A percentile compares a stretch with the other conserved stretches of the same genome.
These are phyloP conservation scores for Byssochlamys sp. DNA, from an alignment of 2,329 filamentous ascomycete genomes.

Conservation along the genomic window DNA sequence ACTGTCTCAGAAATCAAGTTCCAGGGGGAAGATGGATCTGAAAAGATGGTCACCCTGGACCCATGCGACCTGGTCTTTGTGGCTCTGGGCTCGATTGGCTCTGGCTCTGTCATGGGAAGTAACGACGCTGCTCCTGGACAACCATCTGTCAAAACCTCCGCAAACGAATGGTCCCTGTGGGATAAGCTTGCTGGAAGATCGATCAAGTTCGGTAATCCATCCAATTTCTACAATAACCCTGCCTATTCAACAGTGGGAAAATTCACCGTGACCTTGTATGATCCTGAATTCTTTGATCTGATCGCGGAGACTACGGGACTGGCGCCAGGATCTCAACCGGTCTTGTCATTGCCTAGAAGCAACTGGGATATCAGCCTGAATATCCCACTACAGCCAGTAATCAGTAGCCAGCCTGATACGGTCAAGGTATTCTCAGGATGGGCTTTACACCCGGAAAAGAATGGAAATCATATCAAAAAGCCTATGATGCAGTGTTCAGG, in stretches of 20 bases:
- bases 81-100: conserved; percentile 31
- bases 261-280: conserved; percentile 33
- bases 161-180: conserved; percentile 32
- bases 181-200: conserved; percentile 23
- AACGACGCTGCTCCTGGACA: conserved; percentile 13
- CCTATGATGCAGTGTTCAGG: conserved; percentile 33
- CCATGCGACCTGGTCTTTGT: conserved; percentile 29
- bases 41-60: conserved; percentile 16
- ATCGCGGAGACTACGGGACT: background rate
- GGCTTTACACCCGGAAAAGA: conserved; percentile 27
- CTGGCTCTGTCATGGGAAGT: conserved; percentile 23
- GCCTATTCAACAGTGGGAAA: conserved; percentile 31
- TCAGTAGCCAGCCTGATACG: conserved; percentile 25
- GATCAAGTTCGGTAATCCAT: conserved; percentile 29
- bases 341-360: conserved; percentile 29
- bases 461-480: conserved; percentile 21
- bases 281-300: conserved; percentile 20
- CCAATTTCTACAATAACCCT: conserved; percentile 32
- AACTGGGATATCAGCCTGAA: conserved; percentile 34
- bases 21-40: conserved; percentile 11
- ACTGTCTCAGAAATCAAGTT: conserved; percentile 21
- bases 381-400: conserved; percentile 35
- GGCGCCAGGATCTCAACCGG: background rate
- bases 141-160: conserved; percentile 10
- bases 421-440: conserved; percentile 33